phyloP scores from a whole-genome alignment of 495 filamentous ascomycete species.

The Pyronema domesticum region DNA sequence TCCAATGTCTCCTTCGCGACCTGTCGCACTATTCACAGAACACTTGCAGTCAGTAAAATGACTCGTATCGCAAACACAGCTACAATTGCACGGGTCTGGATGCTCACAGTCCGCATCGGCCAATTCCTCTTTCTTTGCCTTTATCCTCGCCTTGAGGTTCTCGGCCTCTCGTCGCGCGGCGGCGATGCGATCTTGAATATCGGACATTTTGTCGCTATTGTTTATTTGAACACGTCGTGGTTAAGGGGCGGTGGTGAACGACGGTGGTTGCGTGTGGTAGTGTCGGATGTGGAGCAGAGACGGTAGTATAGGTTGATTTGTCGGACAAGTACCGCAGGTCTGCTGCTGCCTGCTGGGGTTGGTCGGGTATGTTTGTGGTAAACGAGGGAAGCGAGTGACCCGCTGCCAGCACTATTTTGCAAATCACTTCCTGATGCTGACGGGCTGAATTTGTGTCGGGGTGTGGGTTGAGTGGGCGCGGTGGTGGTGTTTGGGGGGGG shows the following conservation, averaged over 20 bases:
- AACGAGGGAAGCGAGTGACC: not conserved
- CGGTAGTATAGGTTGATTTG: not conserved
- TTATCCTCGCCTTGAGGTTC: constrained; percentile 95
- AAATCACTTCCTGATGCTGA: constrained; percentile 1
- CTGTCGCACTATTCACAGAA: constrained; percentile 53
- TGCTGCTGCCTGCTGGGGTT: too few relatives aligned
- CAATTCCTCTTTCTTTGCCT: constrained; percentile 97
- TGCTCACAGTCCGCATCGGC: constrained; percentile 76
- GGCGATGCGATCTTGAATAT: constrained; percentile 79
- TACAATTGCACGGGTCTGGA: not conserved
- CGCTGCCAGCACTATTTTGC: not conserved
- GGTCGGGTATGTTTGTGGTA: not conserved
- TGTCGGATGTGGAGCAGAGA: not conserved
- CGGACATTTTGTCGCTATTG: constrained; percentile 20
- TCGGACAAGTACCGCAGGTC: not conserved
- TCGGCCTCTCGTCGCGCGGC: constrained; percentile 94
- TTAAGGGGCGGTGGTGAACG: constrained; percentile 11
- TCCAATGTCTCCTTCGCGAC: constrained; percentile 82
- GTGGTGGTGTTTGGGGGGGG: not conserved
- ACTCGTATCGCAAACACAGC: not conserved
- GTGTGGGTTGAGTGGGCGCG: not conserved
- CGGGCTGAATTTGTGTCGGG: not conserved
- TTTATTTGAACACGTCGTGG: constrained; percentile 2
- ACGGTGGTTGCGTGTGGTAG: constrained; percentile 3
- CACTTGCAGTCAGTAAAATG: not conserved